Conservation (phyloP, 495 filamentous ascomycete genomes). For the Lasiosphaeria miniovina region DNA sequence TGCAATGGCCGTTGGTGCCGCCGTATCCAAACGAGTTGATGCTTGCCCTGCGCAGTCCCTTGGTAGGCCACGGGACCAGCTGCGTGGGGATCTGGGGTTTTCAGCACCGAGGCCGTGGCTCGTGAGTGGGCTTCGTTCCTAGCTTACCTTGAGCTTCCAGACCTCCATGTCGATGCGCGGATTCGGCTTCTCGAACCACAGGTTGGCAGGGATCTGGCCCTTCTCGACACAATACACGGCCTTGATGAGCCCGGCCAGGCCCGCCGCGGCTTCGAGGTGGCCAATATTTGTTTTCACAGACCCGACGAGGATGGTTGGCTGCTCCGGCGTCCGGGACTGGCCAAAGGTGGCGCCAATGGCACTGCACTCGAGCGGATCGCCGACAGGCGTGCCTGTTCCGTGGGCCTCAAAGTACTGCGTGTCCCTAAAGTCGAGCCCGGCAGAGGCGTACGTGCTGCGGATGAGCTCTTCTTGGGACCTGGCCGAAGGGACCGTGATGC, state of each 20-base stretch:
- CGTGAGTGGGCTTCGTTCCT: not conserved
- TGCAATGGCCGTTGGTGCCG: constrained; percentile 15
- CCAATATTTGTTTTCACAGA: constrained; percentile 56
- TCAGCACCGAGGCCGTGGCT: constrained; percentile 19
- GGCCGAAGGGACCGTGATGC: constrained; percentile 49
- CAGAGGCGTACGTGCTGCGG: constrained; percentile 39
- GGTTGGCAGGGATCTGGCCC: constrained; percentile 39
- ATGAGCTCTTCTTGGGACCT: constrained; percentile 52
- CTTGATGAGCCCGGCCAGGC: constrained; percentile 54
- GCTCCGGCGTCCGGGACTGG: constrained; percentile 27
- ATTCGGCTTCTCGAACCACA: constrained; percentile 49
- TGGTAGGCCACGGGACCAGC: not conserved
- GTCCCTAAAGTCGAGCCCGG: constrained; percentile 40
- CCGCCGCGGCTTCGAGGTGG: constrained; percentile 51
- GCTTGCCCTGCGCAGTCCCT: constrained; percentile 7
- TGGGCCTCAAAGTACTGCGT: constrained; percentile 49
- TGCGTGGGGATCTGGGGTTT: constrained; percentile 24
- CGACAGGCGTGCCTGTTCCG: constrained; percentile 24
- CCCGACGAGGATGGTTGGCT: constrained; percentile 42
- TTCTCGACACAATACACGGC: constrained; percentile 45
- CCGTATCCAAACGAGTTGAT: constrained; percentile 13
- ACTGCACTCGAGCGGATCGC: constrained; percentile 21
- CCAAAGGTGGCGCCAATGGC: constrained; percentile 44
- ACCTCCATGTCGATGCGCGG: constrained; percentile 14
- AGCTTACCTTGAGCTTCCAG: no score